Base-by-base conservation (phyloP, 1,284 basidiomycete genomes). In the Heliocybe sulcata region DNA sequence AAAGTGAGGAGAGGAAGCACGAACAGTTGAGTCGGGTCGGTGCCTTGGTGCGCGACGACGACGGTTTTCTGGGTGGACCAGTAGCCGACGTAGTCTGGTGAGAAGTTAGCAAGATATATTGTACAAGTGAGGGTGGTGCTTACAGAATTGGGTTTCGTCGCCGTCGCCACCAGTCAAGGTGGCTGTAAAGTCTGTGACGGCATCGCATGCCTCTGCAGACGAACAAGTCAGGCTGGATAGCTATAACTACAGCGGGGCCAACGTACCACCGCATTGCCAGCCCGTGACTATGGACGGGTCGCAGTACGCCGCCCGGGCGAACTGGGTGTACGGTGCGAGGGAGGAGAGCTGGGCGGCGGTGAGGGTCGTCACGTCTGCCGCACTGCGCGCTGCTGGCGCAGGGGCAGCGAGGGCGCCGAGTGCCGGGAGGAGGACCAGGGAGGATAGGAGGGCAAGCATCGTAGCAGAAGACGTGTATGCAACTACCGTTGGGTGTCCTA, bases 141-240 rank as follows among this genome's bases (percentile, higher is more conserved):
- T 55, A 77, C 76, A 78, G 19, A 68, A 68, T 59, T 78, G 79
- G 11, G 77, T 63, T 14, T 50, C 63, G 54, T 73, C 70, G 4
- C 77, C 78, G 60, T 80, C 73, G 3, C 77, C 79, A 26, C 77
- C 77, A 4, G 71, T 69, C 45, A 76, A 59, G 1, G 74, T 73
- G 1, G 70, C 64, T 57, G 75, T 65, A 64, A 80, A 80, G 6
- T 70, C 76, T 0, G 75, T 64, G 27, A 74, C 64, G 1, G 73
- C 73, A 20, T 65, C 59, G 63, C 77, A 80, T 9, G 75, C 75
- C 58, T 57, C 63, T 61, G 47, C 11, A 53, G 45, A 14, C 47
- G 12, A 29, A 20, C 42, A 16, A 19, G 10, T 51, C 20, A 53
- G 48, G 23, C 20, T 26, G 10, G 3, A 56, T 31, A 11, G 22